Evolutionary conservation across 331 rosid genomes (phyloP), one percentile per base, ranked within the genome.

Genomic region (Pyrus hybrid): DNA sequence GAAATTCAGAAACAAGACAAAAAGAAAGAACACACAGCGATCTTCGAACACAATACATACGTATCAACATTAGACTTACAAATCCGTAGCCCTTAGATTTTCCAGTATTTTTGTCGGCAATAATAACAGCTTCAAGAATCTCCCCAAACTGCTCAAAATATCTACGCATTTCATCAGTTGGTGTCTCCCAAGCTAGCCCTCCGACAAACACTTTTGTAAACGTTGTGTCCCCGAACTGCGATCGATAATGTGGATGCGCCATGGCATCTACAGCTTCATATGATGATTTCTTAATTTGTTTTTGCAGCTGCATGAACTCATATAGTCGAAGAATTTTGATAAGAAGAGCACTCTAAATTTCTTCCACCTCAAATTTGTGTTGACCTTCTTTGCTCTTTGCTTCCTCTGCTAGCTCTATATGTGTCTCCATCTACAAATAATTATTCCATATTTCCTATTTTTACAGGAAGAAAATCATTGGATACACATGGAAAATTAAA

Each of bases 171-270:
- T 91, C 93, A 12, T 94, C 92, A 1, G 97, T 86, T 58, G 96
- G 96, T n/a, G 98, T 94, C 80, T 94, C 97, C 98, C 98, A 94
- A 54, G 98, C 97, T 16, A 94, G 77, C 14, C 98, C 97, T 62
- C 98, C 98, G 6, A 94, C 98, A 70, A 94, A 94, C 37, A 94
- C 91, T 49, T 94, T 94, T 37, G 98, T 94, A 80, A 84, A 88
- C 11, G 98, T 91, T 2, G 98, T 94, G 82, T 94, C 98, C 33
- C 98, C 98, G 28, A 91, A 94, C 70, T 86, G 96, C 33, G 97
- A 90, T 79, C 98, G 97, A 76, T 87, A 90, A 83, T 91, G 90
- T 45, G 95, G 89, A 76, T 82, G 78, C 51, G 97, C 88, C 97
- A 91, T 89, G 71, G 80, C 79, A 76, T 73, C 70, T 53, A 63